Conservation (phyloP, 2,329 filamentous ascomycete genomes). For the Aspergillus melleus region DNA sequence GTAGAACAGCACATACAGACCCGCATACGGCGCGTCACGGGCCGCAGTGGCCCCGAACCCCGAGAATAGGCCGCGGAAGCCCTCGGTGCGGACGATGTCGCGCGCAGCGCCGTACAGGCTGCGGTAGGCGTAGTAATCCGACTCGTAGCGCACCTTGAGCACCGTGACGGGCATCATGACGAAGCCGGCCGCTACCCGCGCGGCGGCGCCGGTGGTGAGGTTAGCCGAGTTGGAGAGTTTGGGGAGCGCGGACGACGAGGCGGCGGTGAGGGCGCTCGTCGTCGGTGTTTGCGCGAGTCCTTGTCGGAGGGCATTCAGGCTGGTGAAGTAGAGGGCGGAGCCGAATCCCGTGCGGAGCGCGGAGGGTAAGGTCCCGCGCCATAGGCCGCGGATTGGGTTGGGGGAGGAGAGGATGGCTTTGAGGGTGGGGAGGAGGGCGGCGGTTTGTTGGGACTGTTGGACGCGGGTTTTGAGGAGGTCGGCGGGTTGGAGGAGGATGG, state of each 20-base stretch:
- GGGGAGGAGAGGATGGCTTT: slow-evolving; percentile 67
- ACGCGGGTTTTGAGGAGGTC: slow-evolving; percentile 96
- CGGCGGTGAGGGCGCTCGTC: slow-evolving; percentile 22
- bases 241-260: slow-evolving; percentile 74
- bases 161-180: slow-evolving; percentile 94
- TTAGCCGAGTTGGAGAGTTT: slow-evolving; percentile 83
- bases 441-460: slow-evolving; percentile 73
- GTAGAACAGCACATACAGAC: slow-evolving; percentile 91
- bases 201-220: slow-evolving; percentile 77
- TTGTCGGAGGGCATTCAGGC: slow-evolving; percentile 79
- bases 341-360: slow-evolving; percentile 92
- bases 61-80: slow-evolving; percentile 81
- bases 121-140: slow-evolving; percentile 77
- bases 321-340: slow-evolving; percentile 90
- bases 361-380: slow-evolving; percentile 89
- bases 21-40: slow-evolving; percentile 93
- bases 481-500: slow-evolving; percentile 87
- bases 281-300: slow-evolving; percentile 52
- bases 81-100: slow-evolving; percentile 73
- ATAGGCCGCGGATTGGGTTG: slow-evolving; percentile 71
- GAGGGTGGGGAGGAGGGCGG: slow-evolving; percentile 68
- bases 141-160: slow-evolving; percentile 95
- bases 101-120: slow-evolving; percentile 70
- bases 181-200: slow-evolving; percentile 83
- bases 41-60: slow-evolving; percentile 93